A percentile compares a stretch with the other conserved stretches of the same genome.
phyloP scores from a whole-genome alignment of 495 filamentous ascomycete genomes.

The Neurospora intermedia region DNA sequence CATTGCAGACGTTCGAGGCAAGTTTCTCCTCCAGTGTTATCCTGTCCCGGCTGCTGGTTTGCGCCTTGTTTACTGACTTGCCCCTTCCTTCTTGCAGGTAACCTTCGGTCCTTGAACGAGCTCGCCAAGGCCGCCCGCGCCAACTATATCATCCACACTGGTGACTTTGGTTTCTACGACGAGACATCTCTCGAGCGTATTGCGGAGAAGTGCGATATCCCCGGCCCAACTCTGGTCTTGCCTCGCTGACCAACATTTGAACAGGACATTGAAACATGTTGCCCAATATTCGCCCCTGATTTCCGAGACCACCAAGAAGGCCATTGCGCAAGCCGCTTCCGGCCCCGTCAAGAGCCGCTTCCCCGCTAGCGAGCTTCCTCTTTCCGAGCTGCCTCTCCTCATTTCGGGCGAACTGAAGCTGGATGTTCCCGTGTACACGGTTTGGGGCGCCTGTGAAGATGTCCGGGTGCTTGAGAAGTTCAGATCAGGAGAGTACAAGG shows the following conservation, averaged over 20 bases:
- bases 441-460: slow-evolving; percentile 99
- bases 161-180: slow-evolving; percentile 99
- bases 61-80: slow-evolving; percentile 12
- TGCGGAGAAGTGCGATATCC: slow-evolving; percentile 83
- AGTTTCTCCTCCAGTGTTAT: slow-evolving; percentile 6
- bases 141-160: slow-evolving; percentile 95
- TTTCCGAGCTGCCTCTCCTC: slow-evolving; percentile 90
- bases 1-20: slow-evolving; percentile 97
- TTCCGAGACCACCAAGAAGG: slow-evolving; percentile 74
- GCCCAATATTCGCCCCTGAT: slow-evolving; percentile 96
- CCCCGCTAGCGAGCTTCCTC: slow-evolving; percentile 64
- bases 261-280: slow-evolving; percentile 92
- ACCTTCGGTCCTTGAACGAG: slow-evolving; percentile 90
- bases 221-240: not conserved
- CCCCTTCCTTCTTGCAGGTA: slow-evolving; percentile 45
- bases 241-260: slow-evolving; percentile 9
- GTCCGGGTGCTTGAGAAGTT: slow-evolving; percentile 97
- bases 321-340: slow-evolving; percentile 48
- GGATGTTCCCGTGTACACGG: slow-evolving; percentile 94
- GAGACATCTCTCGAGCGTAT: slow-evolving; percentile 91
- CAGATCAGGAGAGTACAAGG: slow-evolving; percentile 94
- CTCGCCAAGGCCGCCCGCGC: slow-evolving; percentile 86
- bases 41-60: not conserved
- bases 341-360: slow-evolving; percentile 78
- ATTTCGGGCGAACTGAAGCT: slow-evolving; percentile 79